A percentile compares a stretch with the other conserved stretches of the same genome.
Conservation (phyloP, 805 yeast genomes). For the Komagataella pseudopastoris region DNA sequence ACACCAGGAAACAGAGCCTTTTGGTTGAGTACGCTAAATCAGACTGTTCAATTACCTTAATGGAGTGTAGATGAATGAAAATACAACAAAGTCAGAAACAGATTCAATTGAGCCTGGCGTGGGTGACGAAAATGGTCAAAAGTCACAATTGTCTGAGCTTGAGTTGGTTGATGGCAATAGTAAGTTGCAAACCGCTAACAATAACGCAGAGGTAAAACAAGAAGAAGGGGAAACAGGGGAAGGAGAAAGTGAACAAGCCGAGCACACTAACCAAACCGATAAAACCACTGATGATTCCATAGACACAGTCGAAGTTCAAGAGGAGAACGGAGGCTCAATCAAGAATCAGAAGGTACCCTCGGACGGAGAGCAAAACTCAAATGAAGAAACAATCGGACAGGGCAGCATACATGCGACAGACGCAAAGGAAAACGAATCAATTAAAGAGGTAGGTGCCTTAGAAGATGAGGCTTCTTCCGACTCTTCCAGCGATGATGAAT, state of each 20-base stretch:
- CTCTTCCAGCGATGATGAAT: constrained; percentile 2
- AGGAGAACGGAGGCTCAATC: background rate
- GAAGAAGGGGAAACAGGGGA: background rate
- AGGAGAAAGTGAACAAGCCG: background rate
- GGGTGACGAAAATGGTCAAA: background rate
- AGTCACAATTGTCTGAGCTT: background rate
- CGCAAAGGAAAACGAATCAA: constrained; percentile 5
- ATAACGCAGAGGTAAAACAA: background rate
- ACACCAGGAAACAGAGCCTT: background rate
- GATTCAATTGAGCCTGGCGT: background rate
- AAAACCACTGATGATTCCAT: background rate
- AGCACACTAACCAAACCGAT: background rate
- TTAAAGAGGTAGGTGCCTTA: constrained; percentile 2
- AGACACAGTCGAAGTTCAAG: background rate
- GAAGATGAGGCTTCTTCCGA: constrained; percentile 20
- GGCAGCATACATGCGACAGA: constrained; percentile 1
- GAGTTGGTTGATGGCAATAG: background rate
- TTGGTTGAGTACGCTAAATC: background rate
- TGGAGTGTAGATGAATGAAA: background rate
- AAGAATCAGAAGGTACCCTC: background rate
- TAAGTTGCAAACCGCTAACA: background rate
- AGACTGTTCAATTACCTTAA: background rate
- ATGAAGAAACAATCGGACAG: background rate
- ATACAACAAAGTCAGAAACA: background rate
- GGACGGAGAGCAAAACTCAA: background rate